These are phyloP conservation scores for Rhodotorula babjevae DNA, from an alignment of 768 basidiomycete genomes.

Conservation along the genomic window DNA sequence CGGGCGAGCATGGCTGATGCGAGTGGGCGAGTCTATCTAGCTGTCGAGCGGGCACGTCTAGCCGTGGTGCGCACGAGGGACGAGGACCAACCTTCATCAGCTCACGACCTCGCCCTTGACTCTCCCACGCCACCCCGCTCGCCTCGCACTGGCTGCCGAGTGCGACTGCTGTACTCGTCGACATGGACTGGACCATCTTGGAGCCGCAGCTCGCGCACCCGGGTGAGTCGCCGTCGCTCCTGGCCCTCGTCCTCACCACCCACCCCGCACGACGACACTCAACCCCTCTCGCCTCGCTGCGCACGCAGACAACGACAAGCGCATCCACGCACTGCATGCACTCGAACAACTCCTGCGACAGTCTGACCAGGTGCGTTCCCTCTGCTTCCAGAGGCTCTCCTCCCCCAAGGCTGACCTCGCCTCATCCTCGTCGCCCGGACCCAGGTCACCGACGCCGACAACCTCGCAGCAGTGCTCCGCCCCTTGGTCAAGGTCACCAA, in stretches of 20 bases:
- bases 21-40: no score
- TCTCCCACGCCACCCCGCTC: neutral
- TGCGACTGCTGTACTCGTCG: neutral
- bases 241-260: neutral
- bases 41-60: no score
- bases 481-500: conserved; percentile 72
- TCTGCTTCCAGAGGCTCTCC: neutral
- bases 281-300: no score
- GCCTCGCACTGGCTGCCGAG: neutral
- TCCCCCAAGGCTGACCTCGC: conserved; percentile 5
- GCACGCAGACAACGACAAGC: conserved; percentile 31
- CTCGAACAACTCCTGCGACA: neutral
- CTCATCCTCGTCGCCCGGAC: no score
- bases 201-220: neutral
- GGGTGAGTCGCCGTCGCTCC: neutral
- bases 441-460: conserved; percentile 70
- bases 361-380: neutral
- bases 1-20: neutral
- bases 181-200: conserved; percentile 1
- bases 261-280: neutral
- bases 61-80: no score
- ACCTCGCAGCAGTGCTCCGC: conserved; percentile 65
- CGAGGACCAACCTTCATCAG: no score
- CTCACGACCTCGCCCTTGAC: neutral
- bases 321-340: conserved; percentile 1